phyloP scores from a whole-genome alignment of 2,329 filamentous ascomycete genomes.

The Bipolaris zeicola region DNA sequence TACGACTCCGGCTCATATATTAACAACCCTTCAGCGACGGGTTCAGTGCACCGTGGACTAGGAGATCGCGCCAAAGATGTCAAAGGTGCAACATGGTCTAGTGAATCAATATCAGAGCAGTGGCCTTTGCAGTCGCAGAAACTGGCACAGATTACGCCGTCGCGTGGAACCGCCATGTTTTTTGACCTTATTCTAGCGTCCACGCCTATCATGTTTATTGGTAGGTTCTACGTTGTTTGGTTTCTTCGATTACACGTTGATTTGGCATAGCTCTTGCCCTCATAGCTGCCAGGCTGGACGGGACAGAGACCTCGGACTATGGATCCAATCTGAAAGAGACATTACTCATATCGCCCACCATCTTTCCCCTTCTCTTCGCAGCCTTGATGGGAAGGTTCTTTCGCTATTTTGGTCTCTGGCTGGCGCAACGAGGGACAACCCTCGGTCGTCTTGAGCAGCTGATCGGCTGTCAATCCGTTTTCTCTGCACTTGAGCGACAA shows the following conservation, averaged over 20 bases:
- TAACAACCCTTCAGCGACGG: slow-evolving; percentile 8
- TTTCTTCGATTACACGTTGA: slow-evolving; percentile 8
- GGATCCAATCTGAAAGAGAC: slow-evolving; percentile 12
- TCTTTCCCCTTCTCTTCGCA: slow-evolving; percentile 39
- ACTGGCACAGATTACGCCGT: slow-evolving; percentile 26
- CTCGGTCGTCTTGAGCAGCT: slow-evolving; percentile 37
- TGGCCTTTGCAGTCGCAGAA: slow-evolving; percentile 27
- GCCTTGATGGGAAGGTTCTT: slow-evolving; percentile 39
- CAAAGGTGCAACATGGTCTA: background rate
- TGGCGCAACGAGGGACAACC: slow-evolving; percentile 36
- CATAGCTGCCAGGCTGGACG: slow-evolving; percentile 29
- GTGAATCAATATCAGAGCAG: background rate
- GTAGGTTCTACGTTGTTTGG: slow-evolving; percentile 12
- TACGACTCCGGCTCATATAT: slow-evolving; percentile 12
- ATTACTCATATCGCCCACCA: slow-evolving; percentile 32
- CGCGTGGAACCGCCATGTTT: slow-evolving; percentile 23
- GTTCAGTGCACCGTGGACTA: background rate
- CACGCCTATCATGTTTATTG: slow-evolving; percentile 34
- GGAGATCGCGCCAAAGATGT: background rate
- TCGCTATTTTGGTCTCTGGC: slow-evolving; percentile 32
- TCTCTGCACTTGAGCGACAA: slow-evolving; percentile 39
- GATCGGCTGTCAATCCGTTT: slow-evolving; percentile 37
- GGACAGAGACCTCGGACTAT: slow-evolving; percentile 20
- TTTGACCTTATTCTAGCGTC: slow-evolving; percentile 36
- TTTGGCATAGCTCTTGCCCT: slow-evolving; percentile 28